Percentiles rank a stretch among this genome's conserved stretches.
Evolutionary conservation across 192 early-diverging fungal genomes (phyloP).

Genomic region (Coemansia sp.): DNA sequence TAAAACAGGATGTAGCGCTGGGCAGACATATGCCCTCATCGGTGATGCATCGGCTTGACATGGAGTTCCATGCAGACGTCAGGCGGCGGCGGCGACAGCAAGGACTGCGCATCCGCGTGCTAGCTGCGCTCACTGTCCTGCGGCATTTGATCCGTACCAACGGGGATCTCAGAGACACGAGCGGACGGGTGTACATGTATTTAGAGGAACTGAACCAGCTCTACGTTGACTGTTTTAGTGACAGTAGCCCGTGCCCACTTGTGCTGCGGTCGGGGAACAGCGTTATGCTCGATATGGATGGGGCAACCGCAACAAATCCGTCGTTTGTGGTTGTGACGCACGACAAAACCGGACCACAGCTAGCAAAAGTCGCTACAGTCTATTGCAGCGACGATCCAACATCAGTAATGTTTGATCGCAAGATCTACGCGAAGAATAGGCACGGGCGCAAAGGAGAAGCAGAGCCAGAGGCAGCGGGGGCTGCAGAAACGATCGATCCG

Average conservation of each 20-base stretch:
- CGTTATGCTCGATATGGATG: constrained; percentile 7
- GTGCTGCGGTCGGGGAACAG: constrained; percentile 21
- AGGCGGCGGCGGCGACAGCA: constrained; percentile 36
- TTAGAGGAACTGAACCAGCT: constrained; percentile 29
- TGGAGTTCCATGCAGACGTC: constrained; percentile 24
- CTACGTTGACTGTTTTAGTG: constrained; percentile 16
- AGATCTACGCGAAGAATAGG: constrained; percentile 5
- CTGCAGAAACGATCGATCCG: constrained; percentile 18
- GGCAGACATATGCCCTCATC: constrained; percentile 44
- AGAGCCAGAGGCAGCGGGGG: not conserved
- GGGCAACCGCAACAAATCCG: not conserved
- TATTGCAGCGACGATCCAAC: constrained; percentile 6
- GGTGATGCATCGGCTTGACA: constrained; percentile 33
- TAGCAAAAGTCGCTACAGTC: not conserved
- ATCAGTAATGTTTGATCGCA: constrained; percentile 16
- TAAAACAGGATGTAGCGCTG: not conserved
- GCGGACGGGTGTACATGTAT: constrained; percentile 26
- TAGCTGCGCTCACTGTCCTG: constrained; percentile 24
- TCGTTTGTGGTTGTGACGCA: constrained; percentile 7
- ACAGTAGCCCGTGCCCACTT: constrained; percentile 3
- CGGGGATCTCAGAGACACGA: constrained; percentile 7
- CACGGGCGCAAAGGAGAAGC: not conserved
- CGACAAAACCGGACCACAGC: constrained; percentile 13
- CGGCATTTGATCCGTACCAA: constrained; percentile 16
- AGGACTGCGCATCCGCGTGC: constrained; percentile 31